Base-by-base conservation (phyloP, 345 rosid species). In the Excoecaria cochinchinensis region DNA sequence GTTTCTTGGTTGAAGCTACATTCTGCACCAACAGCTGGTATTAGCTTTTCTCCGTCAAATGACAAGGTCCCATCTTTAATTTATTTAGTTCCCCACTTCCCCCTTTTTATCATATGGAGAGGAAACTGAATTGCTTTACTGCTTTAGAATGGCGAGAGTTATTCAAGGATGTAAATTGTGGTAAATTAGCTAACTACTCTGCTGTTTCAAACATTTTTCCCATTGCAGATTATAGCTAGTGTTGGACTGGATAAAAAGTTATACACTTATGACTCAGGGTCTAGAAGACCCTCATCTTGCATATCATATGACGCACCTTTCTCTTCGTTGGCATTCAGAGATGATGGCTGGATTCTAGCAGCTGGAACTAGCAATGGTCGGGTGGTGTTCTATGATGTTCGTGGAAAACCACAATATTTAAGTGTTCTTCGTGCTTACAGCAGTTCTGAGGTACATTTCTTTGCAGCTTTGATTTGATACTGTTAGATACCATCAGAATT, bases 191-290 rank as follows among this genome's bases (percentile, higher is more conserved):
- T 70, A 39, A 76, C 31, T 38, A 1, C 76, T 55, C 22, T 78
- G 61, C 66, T 44, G 5, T 63, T 70, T 65, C 55, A 62, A 68
- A 67, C 67, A 57, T 57, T 72, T 73, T 76, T 55, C 56, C 47
- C 62, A 80, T 71, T 31, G 79, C 93, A 96, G 99, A 89, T 88
- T 63, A 89, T 96, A 70, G 95, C 92, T 69, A 96, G 97, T 73
- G 91, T 96, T 82, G 99, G 99, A 71, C 82, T 93, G 86, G 98
- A 96, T 84, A 93, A 96, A 82, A 96, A 93, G 85, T 82, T 96
- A 59, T 93, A 96, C 79, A 91, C 91, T 55, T 96, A 86, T 73
- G 99, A 95, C 76, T 82, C 95, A 51, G 91, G 97, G 78, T 93
- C 97, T 74, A 87, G 90, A 84, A 90, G 91, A 80, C 82, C 87